These are phyloP conservation scores for Macrolepiota albuminosa DNA, from an alignment of 768 basidiomycete species.

Conservation along the genomic window DNA sequence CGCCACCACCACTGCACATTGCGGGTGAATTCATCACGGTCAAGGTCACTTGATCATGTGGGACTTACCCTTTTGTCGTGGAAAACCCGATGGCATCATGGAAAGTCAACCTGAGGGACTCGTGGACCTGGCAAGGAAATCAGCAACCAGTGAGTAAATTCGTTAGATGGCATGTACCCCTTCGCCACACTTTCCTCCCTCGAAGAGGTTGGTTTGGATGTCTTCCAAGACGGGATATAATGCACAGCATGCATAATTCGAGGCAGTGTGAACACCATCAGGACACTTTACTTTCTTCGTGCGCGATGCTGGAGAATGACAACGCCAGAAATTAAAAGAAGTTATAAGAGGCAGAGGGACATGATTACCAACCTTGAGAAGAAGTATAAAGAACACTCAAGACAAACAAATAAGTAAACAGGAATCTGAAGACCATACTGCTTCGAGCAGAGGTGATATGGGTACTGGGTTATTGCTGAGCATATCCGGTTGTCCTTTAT, in stretches of 20 bases:
- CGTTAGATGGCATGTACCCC: background rate
- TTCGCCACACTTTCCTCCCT: background rate
- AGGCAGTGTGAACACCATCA: background rate
- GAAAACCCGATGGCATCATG: slow-evolving; percentile 1
- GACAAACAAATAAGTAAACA: background rate
- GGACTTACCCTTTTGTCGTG: background rate
- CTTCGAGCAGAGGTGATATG: no score
- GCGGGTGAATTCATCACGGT: background rate
- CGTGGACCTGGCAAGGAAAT: background rate
- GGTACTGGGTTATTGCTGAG: background rate
- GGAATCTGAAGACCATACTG: background rate
- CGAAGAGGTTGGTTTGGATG: background rate
- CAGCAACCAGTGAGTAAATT: background rate
- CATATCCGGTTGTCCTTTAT: background rate
- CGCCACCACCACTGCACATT: background rate
- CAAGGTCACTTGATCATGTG: background rate
- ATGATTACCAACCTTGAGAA: background rate
- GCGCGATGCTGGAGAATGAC: background rate
- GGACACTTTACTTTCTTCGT: background rate
- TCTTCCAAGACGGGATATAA: background rate
- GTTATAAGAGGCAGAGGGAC: background rate
- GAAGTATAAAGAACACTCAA: background rate
- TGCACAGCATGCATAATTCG: background rate
- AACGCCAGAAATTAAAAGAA: background rate
- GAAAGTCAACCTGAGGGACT: background rate